Evolutionary conservation across 2,329 filamentous ascomycete species (phyloP).

Genomic region (Talaromyces sp.): DNA sequence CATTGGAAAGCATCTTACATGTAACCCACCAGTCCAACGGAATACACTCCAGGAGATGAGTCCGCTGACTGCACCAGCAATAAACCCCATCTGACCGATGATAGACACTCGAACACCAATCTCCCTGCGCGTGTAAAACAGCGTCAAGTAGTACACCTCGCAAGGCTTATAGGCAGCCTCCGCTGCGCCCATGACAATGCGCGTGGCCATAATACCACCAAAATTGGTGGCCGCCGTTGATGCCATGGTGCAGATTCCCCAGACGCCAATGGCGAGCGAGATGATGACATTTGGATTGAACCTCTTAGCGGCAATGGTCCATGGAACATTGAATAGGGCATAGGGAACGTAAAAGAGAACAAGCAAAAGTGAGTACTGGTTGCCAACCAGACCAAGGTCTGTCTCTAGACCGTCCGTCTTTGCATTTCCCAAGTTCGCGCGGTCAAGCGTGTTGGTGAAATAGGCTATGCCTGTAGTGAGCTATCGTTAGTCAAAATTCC

Average conservation of each 20-base stretch:
- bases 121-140: conserved; percentile 41
- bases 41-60: conserved; percentile 7
- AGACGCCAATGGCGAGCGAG: conserved; percentile 12
- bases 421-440: conserved; percentile 37
- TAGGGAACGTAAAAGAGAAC: conserved; percentile 50
- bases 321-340: conserved; percentile 46
- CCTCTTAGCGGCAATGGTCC: conserved; percentile 24
- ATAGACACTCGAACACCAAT: conserved; percentile 42
- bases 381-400: conserved; percentile 49
- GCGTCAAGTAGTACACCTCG: conserved; percentile 51
- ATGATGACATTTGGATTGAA: conserved; percentile 4
- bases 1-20: neutral
- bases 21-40: conserved; percentile 3
- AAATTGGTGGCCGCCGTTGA: conserved; percentile 50
- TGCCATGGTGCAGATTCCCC: conserved; percentile 23
- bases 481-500: neutral
- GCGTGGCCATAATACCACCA: conserved; percentile 64
- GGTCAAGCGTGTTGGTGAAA: conserved; percentile 10
- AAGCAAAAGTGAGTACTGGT: conserved; percentile 31
- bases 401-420: conserved; percentile 35
- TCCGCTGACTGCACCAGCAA: conserved; percentile 21
- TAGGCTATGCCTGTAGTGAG: conserved; percentile 1
- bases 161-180: conserved; percentile 55
- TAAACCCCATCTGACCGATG: conserved; percentile 40
- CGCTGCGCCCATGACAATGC: conserved; percentile 67